Conservation (phyloP, 495 filamentous ascomycete species). For the Neurospora sp. region DNA sequence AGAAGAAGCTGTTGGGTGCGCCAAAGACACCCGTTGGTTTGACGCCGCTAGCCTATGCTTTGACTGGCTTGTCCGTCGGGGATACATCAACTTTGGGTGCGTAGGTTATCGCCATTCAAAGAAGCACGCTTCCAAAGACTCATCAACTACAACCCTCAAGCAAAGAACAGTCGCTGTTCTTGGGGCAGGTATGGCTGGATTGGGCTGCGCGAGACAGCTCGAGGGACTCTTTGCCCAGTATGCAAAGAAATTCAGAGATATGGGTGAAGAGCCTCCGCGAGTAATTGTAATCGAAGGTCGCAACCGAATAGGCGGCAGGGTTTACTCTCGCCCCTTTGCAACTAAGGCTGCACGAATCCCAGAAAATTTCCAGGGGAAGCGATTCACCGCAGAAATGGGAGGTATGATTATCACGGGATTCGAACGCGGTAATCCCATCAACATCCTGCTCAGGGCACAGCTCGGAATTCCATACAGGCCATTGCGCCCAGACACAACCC, state of each 20-base stretch:
- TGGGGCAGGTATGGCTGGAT: slow-evolving; percentile 87
- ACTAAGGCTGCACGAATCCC: slow-evolving; percentile 17
- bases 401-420: slow-evolving; percentile 98
- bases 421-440: slow-evolving; percentile 86
- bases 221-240: slow-evolving; percentile 76
- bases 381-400: slow-evolving; percentile 88
- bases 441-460: slow-evolving; percentile 82
- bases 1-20: slow-evolving; percentile 88
- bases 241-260: slow-evolving; percentile 48
- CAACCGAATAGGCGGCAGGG: slow-evolving; percentile 79
- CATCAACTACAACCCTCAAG: slow-evolving; percentile 27
- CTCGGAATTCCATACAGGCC: slow-evolving; percentile 78
- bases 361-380: slow-evolving; percentile 39
- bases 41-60: slow-evolving; percentile 79
- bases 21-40: slow-evolving; percentile 85
- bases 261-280: slow-evolving; percentile 54
- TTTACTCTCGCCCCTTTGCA: slow-evolving; percentile 81
- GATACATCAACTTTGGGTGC: slow-evolving; percentile 97
- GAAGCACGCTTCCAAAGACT: slow-evolving; percentile 13
- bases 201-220: slow-evolving; percentile 86
- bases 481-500: slow-evolving; percentile 72
- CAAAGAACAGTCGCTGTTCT: slow-evolving; percentile 70
- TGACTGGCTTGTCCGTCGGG: slow-evolving; percentile 81
- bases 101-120: slow-evolving; percentile 44
- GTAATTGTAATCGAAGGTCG: slow-evolving; percentile 83